These are phyloP conservation scores for Macrolepiota fuliginosa DNA, from an alignment of 768 basidiomycete genomes.

Conservation along the genomic window DNA sequence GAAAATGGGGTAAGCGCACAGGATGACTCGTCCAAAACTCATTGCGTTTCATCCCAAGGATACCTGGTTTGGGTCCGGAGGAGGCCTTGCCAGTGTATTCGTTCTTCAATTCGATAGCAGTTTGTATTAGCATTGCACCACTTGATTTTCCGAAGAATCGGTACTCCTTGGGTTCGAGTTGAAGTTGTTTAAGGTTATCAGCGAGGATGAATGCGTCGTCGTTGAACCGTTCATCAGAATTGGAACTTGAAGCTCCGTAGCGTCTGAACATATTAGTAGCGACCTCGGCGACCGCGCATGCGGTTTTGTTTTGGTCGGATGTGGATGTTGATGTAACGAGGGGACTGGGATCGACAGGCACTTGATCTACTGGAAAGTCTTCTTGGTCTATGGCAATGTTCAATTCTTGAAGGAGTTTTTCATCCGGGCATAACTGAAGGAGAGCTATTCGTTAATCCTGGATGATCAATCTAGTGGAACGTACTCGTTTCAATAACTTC, in stretches of 20 bases:
- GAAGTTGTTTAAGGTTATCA: conserved; percentile 33
- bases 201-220: conserved; percentile 35
- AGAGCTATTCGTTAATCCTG: neutral
- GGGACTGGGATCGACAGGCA: conserved; percentile 20
- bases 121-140: conserved; percentile 50
- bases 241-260: conserved; percentile 11
- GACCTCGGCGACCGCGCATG: conserved; percentile 20
- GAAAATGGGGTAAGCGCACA: conserved; percentile 23
- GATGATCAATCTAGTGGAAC: conserved; percentile 10
- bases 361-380: conserved; percentile 19
- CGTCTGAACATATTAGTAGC: conserved; percentile 34
- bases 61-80: conserved; percentile 15
- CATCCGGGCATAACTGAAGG: conserved; percentile 60
- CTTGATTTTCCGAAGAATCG: conserved; percentile 59
- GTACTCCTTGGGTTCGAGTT: conserved; percentile 32
- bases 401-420: conserved; percentile 57
- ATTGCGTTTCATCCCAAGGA: conserved; percentile 22
- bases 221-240: conserved; percentile 22
- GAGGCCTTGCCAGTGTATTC: conserved; percentile 41
- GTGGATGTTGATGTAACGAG: conserved; percentile 15
- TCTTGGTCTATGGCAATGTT: conserved; percentile 30
- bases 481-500: conserved; percentile 44
- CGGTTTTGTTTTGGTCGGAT: neutral
- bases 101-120: conserved; percentile 58
- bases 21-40: conserved; percentile 37